phyloP scores from a whole-genome alignment of 2,329 filamentous ascomycete genomes.

The Metarhizium album region DNA sequence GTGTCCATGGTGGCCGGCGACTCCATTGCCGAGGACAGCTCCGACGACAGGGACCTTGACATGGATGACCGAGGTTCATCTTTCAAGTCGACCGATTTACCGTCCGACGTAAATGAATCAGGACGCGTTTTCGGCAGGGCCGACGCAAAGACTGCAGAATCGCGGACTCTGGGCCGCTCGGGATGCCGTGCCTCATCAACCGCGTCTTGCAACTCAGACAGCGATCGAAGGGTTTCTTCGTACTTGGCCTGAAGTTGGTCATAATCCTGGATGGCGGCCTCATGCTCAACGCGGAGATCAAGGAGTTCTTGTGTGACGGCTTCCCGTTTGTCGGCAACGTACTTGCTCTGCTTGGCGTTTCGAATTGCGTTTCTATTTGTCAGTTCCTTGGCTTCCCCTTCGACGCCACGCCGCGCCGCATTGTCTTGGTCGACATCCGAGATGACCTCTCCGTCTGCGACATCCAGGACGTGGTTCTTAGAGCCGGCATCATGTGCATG shows the following conservation, averaged over 20 bases:
- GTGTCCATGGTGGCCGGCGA: constrained; percentile 56
- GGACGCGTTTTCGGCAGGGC: constrained; percentile 44
- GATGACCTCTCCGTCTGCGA: not conserved
- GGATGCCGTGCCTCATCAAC: constrained; percentile 68
- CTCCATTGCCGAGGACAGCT: constrained; percentile 79
- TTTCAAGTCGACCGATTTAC: constrained; percentile 60
- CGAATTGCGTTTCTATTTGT: constrained; percentile 32
- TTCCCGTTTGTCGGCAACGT: constrained; percentile 87
- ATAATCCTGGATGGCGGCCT: constrained; percentile 69
- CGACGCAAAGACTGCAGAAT: constrained; percentile 42
- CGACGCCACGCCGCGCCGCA: not conserved
- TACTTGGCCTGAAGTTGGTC: constrained; percentile 81
- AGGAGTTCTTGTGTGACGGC: constrained; percentile 84
- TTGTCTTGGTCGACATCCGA: not conserved
- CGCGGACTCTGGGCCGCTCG: constrained; percentile 32
- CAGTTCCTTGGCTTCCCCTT: constrained; percentile 26
- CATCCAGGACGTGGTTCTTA: constrained; percentile 30
- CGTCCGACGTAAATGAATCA: constrained; percentile 76
- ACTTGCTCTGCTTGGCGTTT: constrained; percentile 71
- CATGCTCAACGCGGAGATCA: constrained; percentile 83
- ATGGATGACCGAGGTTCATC: constrained; percentile 53
- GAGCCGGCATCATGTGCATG: constrained; percentile 35
- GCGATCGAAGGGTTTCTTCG: constrained; percentile 70
- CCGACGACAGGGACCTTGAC: constrained; percentile 85
- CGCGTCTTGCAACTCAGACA: constrained; percentile 77